Conservation (phyloP, 1,284 basidiomycete genomes). For the Phylloboletellus chloephorus region DNA sequence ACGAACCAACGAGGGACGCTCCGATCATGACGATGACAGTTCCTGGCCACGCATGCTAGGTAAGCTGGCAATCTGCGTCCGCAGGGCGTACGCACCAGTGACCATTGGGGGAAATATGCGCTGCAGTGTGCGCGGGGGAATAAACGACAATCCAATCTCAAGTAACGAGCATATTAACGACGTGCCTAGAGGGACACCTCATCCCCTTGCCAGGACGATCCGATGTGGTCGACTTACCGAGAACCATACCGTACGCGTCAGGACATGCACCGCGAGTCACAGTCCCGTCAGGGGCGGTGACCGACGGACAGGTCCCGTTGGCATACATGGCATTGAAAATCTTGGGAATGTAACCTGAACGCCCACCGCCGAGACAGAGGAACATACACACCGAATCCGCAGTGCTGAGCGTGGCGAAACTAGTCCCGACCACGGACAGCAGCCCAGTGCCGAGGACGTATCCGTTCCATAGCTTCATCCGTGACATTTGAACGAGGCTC, state of each 20-base stretch:
- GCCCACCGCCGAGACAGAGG: slow-evolving; percentile 18
- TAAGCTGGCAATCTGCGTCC: not conserved
- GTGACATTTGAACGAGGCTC: slow-evolving; percentile 72
- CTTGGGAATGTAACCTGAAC: slow-evolving; percentile 44
- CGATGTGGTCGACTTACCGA: slow-evolving; percentile 40
- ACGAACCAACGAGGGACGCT: slow-evolving; percentile 65
- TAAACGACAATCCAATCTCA: slow-evolving; percentile 74
- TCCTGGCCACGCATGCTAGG: slow-evolving; percentile 33
- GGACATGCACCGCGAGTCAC: slow-evolving; percentile 62
- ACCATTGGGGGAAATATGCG: slow-evolving; percentile 79
- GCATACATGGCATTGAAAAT: slow-evolving; percentile 76
- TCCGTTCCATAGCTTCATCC: slow-evolving; percentile 51
- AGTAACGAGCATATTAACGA: slow-evolving; percentile 76
- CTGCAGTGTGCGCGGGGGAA: slow-evolving; percentile 58
- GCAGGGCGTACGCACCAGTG: slow-evolving; percentile 44
- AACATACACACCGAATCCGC: slow-evolving; percentile 52
- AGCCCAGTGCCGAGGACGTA: slow-evolving; percentile 76
- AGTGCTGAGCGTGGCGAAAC: slow-evolving; percentile 76
- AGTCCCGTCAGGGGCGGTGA: slow-evolving; percentile 54
- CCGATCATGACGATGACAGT: slow-evolving; percentile 77
- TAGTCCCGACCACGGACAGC: slow-evolving; percentile 81
- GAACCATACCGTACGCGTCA: slow-evolving; percentile 73
- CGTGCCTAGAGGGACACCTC: slow-evolving; percentile 45
- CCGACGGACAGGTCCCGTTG: slow-evolving; percentile 71
- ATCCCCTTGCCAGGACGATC: not conserved